Evolutionary conservation across 352 stramenopile genomes (phyloP), one percentile per base, ranked within the genome.

Genomic region (Hyaloperonospora arabidopsidis): DNA sequence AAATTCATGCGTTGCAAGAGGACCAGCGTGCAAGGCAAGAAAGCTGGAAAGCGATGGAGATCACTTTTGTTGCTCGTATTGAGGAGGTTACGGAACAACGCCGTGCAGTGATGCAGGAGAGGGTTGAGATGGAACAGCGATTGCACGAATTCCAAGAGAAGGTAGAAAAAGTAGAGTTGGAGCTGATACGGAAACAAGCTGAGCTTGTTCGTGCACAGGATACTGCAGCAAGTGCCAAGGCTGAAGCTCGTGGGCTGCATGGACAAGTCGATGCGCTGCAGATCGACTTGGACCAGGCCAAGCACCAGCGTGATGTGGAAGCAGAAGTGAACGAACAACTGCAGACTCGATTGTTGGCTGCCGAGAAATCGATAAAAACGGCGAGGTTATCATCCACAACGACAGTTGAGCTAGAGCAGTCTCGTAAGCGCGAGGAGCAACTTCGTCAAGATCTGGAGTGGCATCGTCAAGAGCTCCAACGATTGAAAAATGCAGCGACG

Each of bases 1-100:
- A 93, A 57, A 84, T 93, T 45, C 65, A 83, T 38, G 66, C 62
- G 18, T 61, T 93, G 1, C 74, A 86, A 45, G 74, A 90, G 48
- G 79, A 90, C 22, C 72, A 84, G 18, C 76, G 78, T 8, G 54
- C 56, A 6, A 68, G 71, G 15, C 74, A 87, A 38, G 70, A 87
- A 11, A 69, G 47, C 0, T 89, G 79, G 79, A 75, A 75, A 25
- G 57, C 64, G 1, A 80, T 66, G 0, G 79, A 89, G 45, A 60
- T 45, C 2, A 63, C 68, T 25, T 56, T 87, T 2, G 23, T 74
- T 35, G 57, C 63, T n/a, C 67, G 67, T 12, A 73, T 86, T 15
- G 53, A 75, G 0, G 69, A 86, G 29, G 63, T 53, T 1, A 68
- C 8, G 0, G 56, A 76, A 34, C 61, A 70, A 28, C 61, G 65